Evolutionary conservation across 768 basidiomycete genomes (phyloP), one percentile per base, ranked within the genome.

Genomic region (Lactarius quietus): DNA sequence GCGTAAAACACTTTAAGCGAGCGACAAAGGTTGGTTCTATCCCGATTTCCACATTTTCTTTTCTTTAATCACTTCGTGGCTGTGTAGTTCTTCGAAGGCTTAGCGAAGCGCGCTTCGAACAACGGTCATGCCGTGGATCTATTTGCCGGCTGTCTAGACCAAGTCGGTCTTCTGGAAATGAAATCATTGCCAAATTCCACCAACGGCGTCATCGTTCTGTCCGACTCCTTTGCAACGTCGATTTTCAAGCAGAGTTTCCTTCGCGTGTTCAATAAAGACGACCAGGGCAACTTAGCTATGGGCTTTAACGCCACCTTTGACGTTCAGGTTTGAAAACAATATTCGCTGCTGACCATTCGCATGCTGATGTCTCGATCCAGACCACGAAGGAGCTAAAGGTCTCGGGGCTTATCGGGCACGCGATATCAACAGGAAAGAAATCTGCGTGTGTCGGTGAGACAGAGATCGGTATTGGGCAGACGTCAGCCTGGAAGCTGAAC

Each of bases 241-340:
- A 97, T 98, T 74, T 98, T 98, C 86, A 98, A 98, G 80, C 96
- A 98, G 76, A 92, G 89, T 71, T 98, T 97, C 87, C 83, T 97
- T 48, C 86, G 95, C 48, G 80, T 96, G 48, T 94, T 99, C 76
- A 86, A 82, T 73, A 98, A 97, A 75, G 96, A 96, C 69, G 92
- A 91, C 20, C 86, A 96, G 68, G 96, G 95, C 1, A 83, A 91
- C 69, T 81, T 98, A 31, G 86, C 90, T 72, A 98, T 98, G 95
- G 97, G 96, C 62, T 98, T 98, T 80, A 99, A 98, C 71, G 97
- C 95, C 12, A 98, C 95, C 1, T 96, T 99, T 70, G 97, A 98
- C 74, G 96, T 99, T 29, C 91, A 95, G 85, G 93, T 93, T 48
- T 75, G 71, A 23, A 26, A 62, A 36, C 45, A 55, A 18, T 43